phyloP scores from a whole-genome alignment of 192 early-diverging fungal species.

The Phycomyces blakesleeanus region DNA sequence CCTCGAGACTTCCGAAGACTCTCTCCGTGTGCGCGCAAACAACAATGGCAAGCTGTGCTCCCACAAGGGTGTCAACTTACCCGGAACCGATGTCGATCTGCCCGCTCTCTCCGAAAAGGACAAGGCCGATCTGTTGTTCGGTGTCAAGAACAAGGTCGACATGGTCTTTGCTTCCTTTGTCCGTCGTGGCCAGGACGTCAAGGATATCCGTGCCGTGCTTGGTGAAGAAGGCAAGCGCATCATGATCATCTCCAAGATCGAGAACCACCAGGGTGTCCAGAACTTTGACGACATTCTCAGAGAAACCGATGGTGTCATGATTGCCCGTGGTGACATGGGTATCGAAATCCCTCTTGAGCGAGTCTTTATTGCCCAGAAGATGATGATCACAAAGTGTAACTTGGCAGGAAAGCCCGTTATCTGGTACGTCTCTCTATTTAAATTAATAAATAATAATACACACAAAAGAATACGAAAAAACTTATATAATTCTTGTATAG shows the following conservation, averaged over 20 bases:
- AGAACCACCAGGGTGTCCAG: conserved; percentile 94
- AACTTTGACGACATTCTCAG: conserved; percentile 98
- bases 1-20: conserved; percentile 55
- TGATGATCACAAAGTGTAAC: conserved; percentile 99
- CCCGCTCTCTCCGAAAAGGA: conserved; percentile 97
- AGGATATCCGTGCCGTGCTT: conserved; percentile 82
- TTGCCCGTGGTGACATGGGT: conserved; percentile 95
- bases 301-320: conserved; percentile 96
- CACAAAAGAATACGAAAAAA: no score
- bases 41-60: conserved; percentile 87
- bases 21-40: conserved; percentile 66
- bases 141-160: conserved; percentile 91
- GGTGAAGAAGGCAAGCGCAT: conserved; percentile 79
- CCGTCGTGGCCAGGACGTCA: conserved; percentile 86
- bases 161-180: conserved; percentile 97
- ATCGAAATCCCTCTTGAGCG: conserved; percentile 94
- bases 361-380: conserved; percentile 94
- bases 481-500: conserved; percentile 22
- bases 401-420: conserved; percentile 94
- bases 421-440: conserved; percentile 40
- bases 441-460: no score
- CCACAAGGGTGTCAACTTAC: conserved; percentile 96
- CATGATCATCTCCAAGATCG: conserved; percentile 97
- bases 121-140: conserved; percentile 85
- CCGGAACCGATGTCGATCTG: conserved; percentile 84